Evolutionary conservation across 805 yeast species (phyloP), one percentile per base, ranked within the genome.

Genomic region (Candida tibetensis): DNA sequence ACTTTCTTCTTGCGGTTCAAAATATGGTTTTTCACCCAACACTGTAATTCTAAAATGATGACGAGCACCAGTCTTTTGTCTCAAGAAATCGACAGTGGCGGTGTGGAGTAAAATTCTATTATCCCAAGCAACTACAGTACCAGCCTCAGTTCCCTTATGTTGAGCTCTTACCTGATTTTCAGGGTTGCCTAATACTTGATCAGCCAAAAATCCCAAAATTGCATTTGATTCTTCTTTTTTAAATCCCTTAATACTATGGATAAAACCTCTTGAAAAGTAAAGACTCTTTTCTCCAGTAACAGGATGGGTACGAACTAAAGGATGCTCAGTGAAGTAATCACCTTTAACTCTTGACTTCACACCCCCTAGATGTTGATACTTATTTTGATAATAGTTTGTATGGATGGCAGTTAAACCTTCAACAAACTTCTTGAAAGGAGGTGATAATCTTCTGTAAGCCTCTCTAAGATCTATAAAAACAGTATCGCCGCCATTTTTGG

Each of bases 261-360:
- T 44, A 32, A 54, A 54, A 12, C 42, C 53, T 21, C 57, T 38
- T 14, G 58, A 53, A 33, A 41, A 54, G 41, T 33, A 56, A 30
- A 56, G 39, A 32, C 48, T 40, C 42, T 54, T 56, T 28, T 51
- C 56, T 3, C 59, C 59, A 7, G 61, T 54, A 8, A 54, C 61
- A 3, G 61, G 61, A 32, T 56, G 59, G 7, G 58, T 54, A 41
- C 61, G 46, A 12, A 56, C 53, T 34, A 56, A 47, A 4, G 61
- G 59, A 37, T 56, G 61, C 36, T 56, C 61, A 6, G 56, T 45
- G 32, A 46, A 48, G 34, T 48, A 42, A 21, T 46, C 53, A 10
- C 41, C 51, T 38, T 53, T 50, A 15, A 49, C 51, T 36, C 49
- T 48, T 17, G 53, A 41, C 5, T 35, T 39, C 25, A 40, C 36